A percentile compares a stretch with the other conserved stretches of the same genome.
phyloP scores from a whole-genome alignment of 2,329 filamentous ascomycete species.

The Mycosphaerella sp. region DNA sequence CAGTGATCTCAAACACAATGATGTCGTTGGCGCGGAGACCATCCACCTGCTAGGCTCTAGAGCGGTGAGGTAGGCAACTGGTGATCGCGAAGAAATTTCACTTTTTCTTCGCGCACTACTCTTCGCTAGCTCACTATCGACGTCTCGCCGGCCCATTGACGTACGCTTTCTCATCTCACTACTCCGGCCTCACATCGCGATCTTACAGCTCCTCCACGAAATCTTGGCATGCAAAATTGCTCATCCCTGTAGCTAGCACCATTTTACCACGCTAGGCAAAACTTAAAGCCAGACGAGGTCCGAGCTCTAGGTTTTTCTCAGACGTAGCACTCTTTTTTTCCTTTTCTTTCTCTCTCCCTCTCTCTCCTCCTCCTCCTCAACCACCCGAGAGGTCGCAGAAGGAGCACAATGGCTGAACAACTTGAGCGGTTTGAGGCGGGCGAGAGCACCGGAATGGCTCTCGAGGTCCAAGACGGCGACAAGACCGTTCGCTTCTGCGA shows the following conservation, averaged over 20 bases:
- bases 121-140: not conserved
- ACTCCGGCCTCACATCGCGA: conserved; percentile 4
- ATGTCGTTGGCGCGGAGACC: not conserved
- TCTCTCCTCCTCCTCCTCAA: conserved; percentile 5
- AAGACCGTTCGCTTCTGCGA: conserved; percentile 58
- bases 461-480: conserved; percentile 88
- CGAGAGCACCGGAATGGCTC: conserved; percentile 51
- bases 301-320: not conserved
- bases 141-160: not conserved
- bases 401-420: conserved; percentile 25
- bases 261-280: not conserved
- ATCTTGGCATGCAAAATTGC: not conserved
- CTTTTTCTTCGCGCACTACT: not conserved
- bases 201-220: not conserved
- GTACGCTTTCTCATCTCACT: not conserved
- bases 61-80: no score
- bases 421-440: conserved; percentile 21
- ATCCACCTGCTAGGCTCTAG: not conserved
- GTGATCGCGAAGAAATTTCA: not conserved
- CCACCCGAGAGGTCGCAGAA: conserved; percentile 8
- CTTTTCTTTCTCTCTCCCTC: not conserved
- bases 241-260: not conserved
- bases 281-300: not conserved
- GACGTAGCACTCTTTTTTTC: not conserved
- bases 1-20: not conserved